These are phyloP conservation scores for Xylaria sp. DNA, from an alignment of 2,329 filamentous ascomycete genomes.

Conservation along the genomic window DNA sequence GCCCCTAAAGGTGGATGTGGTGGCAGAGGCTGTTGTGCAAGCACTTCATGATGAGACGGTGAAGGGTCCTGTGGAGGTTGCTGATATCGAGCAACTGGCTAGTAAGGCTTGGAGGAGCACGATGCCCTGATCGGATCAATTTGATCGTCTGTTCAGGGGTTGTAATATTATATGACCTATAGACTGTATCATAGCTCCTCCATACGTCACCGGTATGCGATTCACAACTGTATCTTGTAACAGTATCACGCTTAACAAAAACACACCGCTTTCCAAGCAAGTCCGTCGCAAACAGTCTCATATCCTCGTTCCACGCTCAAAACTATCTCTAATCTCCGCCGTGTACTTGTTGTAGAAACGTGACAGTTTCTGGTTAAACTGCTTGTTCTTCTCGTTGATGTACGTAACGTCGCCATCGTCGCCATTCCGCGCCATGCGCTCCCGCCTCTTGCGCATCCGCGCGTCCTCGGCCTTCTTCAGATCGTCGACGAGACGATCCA, in stretches of 20 bases:
- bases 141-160: background rate
- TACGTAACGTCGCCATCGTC: constrained; percentile 95
- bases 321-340: constrained; percentile 94
- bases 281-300: constrained; percentile 56
- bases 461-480: constrained; percentile 89
- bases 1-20: constrained; percentile 86
- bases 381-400: constrained; percentile 99
- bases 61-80: constrained; percentile 80
- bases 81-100: constrained; percentile 83
- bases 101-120: constrained; percentile 86
- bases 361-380: constrained; percentile 97
- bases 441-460: constrained; percentile 84
- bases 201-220: constrained; percentile 31
- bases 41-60: constrained; percentile 79
- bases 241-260: constrained; percentile 21
- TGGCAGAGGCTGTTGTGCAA: constrained; percentile 91
- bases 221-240: constrained; percentile 17
- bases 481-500: constrained; percentile 89
- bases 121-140: constrained; percentile 72
- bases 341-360: constrained; percentile 99
- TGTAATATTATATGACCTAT: constrained; percentile 42
- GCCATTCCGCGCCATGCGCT: constrained; percentile 79
- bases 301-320: constrained; percentile 97
- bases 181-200: constrained; percentile 46
- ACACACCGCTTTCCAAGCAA: constrained; percentile 14